Conservation (phyloP, 257 asterid genomes). For the Leonotis leonurus region DNA sequence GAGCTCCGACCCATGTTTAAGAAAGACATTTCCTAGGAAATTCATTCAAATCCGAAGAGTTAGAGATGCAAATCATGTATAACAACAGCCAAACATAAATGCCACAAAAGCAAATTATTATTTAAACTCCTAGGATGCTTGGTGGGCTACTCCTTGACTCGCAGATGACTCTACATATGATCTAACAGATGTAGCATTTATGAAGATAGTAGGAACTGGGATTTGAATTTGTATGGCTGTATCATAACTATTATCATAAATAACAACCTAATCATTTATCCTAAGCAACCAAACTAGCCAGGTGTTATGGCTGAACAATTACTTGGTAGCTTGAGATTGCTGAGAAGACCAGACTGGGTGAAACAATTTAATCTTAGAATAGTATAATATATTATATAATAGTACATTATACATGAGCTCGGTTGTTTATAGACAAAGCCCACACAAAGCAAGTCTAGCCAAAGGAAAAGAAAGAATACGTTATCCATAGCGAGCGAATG, state of each 20-base stretch:
- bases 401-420: not conserved
- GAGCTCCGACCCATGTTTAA: slow-evolving; percentile 85
- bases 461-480: not conserved
- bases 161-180: not conserved
- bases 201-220: not conserved
- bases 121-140: not conserved
- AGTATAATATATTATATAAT: not conserved
- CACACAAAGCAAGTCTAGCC: not conserved
- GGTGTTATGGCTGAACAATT: not conserved
- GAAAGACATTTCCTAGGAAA: slow-evolving; percentile 81
- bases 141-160: not conserved
- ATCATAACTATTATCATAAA: not conserved
- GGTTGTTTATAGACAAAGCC: not conserved
- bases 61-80: slow-evolving; percentile 8
- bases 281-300: not conserved
- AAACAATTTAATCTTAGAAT: not conserved
- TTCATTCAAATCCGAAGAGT: slow-evolving; percentile 8
- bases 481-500: not conserved
- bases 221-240: not conserved
- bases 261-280: not conserved
- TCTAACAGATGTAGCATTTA: not conserved
- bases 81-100: not conserved
- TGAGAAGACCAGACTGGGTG: not conserved
- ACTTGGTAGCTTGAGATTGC: not conserved
- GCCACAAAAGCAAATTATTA: not conserved